Base-by-base conservation (phyloP, 306 rosid species). In the Canavalia ensiformis region DNA sequence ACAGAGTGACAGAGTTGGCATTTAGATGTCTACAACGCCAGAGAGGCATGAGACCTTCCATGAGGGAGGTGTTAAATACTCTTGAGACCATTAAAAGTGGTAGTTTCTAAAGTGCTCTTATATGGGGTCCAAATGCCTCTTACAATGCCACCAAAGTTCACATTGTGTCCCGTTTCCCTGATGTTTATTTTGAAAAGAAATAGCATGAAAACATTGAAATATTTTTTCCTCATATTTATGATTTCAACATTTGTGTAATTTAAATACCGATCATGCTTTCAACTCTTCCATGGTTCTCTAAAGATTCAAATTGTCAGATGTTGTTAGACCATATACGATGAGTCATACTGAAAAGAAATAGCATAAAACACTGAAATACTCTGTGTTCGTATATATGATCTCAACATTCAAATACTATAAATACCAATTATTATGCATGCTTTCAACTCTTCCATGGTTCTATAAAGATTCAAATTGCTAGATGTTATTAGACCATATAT, bases 21-120 rank as follows among this genome's bases (percentile, higher is more conserved):
- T 91, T 86, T 81, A 78, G 34, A 57, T 93, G 97, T 68, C 77
- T 93, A 72, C 94, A 93, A 50, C 49, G 51, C 41, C 81, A 54
- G 56, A 90, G 89, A 57, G 89, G 89, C 7, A 51, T 79, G 83
- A 90, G 97, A 81, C 97, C 97, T 37, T 77, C 84, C 18, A 93
- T 91, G 97, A 13, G 0, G 4, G 87, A 83, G 45, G 93, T 91
- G 70, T 76, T 85, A n/a, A 82, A 85, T 4, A 81, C 81, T 42
- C 88, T 94, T 0, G 75, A 60, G 74, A 59, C 60, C 46, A 84
- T 84, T 31, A 49, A 44, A 74, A 72, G 74, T 58, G n/a, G 51
- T 67, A 79, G 37, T 31, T 37, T 73, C 39, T 39, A 33, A 34
- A 68, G 3, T 60, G 63, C 50, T 44, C 75, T 58, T 62, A 42